Evolutionary conservation across 2,329 filamentous ascomycete genomes (phyloP).

Genomic region (Chrysoporthe puriensis): DNA sequence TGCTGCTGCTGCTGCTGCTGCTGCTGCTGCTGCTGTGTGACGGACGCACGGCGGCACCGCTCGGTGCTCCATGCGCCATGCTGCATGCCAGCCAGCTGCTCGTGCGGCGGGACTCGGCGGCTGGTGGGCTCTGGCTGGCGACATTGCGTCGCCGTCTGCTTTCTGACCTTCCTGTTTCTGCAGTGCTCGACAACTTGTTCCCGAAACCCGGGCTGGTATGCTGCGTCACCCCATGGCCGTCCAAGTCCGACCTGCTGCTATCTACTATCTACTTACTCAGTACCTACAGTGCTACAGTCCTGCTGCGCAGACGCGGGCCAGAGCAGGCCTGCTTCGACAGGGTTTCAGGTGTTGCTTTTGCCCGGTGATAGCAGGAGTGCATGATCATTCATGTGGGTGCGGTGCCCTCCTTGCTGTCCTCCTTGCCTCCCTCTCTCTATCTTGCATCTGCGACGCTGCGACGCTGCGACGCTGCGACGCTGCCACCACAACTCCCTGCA

Average conservation of each 20-base stretch:
- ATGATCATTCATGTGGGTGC: constrained; percentile 5
- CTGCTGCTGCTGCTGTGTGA: background rate
- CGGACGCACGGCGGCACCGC: too few species aligned
- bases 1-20: too few species aligned
- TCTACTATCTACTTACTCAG: background rate
- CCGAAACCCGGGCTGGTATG: constrained; percentile 8
- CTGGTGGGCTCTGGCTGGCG: background rate
- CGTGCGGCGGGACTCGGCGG: background rate
- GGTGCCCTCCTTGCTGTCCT: background rate
- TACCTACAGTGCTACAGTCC: background rate
- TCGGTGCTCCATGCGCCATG: too few species aligned
- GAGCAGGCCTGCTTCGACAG: too few species aligned
- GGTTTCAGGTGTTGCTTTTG: background rate
- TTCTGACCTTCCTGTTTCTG: constrained; percentile 11
- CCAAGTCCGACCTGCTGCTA: background rate
- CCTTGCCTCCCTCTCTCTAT: background rate
- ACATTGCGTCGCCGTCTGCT: background rate
- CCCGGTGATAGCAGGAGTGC: background rate
- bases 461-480: too few species aligned
- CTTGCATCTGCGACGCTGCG: background rate
- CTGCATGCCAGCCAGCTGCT: background rate
- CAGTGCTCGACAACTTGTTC: background rate
- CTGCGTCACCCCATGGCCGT: background rate
- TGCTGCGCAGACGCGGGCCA: background rate
- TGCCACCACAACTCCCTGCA: background rate